Percentiles rank a stretch among this genome's conserved stretches.
These are phyloP conservation scores for Pyrenopolyporus hunteri DNA, from an alignment of 495 filamentous ascomycete genomes.

Conservation along the genomic window DNA sequence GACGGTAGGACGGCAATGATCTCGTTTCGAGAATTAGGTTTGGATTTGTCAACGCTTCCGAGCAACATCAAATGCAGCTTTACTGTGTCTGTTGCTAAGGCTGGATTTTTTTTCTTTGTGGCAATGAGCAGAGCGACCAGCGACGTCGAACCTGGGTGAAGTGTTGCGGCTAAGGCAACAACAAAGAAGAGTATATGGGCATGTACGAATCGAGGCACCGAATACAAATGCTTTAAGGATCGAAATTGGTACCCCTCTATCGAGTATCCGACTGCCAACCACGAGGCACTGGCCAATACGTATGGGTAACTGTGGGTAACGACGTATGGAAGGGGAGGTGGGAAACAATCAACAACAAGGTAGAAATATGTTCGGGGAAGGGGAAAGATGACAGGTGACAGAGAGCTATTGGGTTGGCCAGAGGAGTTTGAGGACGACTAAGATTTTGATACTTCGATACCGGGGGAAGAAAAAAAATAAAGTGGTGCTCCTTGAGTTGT, in stretches of 20 bases:
- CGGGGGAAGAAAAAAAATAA: constrained; percentile 22
- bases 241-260: constrained; percentile 23
- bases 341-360: not conserved
- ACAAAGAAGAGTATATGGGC: not conserved
- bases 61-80: constrained; percentile 6
- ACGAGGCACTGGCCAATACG: constrained; percentile 18
- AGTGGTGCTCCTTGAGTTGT: constrained; percentile 28
- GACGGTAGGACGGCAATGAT: constrained; percentile 12
- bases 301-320: not conserved
- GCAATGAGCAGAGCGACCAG: not conserved
- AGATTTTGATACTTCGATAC: constrained; percentile 32
- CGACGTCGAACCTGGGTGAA: not conserved
- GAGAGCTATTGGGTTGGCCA: constrained; percentile 1
- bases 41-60: not conserved
- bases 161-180: not conserved
- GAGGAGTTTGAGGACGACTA: constrained; percentile 25
- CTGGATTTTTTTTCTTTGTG: not conserved
- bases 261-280: constrained; percentile 2
- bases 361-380: constrained; percentile 32
- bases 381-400: constrained; percentile 18
- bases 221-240: constrained; percentile 8
- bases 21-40: constrained; percentile 22
- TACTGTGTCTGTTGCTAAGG: not conserved
- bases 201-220: constrained; percentile 24
- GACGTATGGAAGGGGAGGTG: constrained; percentile 1